Conservation (phyloP, 2,329 filamentous ascomycete genomes). For the Aspergillus jensenii region DNA sequence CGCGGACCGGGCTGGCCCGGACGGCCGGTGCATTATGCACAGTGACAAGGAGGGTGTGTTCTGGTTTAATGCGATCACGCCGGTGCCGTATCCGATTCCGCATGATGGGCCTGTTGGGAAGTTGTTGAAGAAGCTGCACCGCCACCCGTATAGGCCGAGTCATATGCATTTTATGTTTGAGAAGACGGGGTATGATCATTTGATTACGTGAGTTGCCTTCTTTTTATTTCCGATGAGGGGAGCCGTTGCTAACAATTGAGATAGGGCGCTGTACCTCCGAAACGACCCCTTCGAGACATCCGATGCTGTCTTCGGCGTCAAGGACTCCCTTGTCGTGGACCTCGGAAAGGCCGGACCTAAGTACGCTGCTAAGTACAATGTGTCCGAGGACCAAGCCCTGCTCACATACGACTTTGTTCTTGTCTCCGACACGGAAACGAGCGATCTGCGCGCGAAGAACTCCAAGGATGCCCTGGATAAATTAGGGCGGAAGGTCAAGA, state of each 20-base stretch:
- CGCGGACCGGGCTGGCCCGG: constrained; percentile 60
- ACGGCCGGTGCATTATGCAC: constrained; percentile 70
- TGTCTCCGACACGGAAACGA: constrained; percentile 68
- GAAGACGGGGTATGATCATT: constrained; percentile 72
- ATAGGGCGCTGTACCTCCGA: constrained; percentile 71
- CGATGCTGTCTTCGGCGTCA: constrained; percentile 85
- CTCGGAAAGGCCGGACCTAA: constrained; percentile 53
- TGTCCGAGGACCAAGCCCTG: constrained; percentile 63
- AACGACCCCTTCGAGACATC: constrained; percentile 79
- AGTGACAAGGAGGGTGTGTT: constrained; percentile 72
- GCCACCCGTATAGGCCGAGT: constrained; percentile 75
- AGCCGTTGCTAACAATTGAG: not conserved
- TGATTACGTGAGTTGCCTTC: constrained; percentile 69
- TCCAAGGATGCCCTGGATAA: constrained; percentile 67
- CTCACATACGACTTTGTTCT: constrained; percentile 76
- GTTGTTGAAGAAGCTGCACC: constrained; percentile 62
- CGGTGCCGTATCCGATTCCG: constrained; percentile 82
- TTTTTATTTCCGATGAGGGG: not conserved
- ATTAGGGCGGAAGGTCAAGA: constrained; percentile 67
- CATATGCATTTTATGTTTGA: constrained; percentile 91
- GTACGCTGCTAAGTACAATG: constrained; percentile 61
- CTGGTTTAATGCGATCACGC: constrained; percentile 82
- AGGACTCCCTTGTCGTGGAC: constrained; percentile 73
- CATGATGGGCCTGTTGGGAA: constrained; percentile 80
- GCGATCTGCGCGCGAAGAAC: constrained; percentile 63